These are phyloP conservation scores for Colletotrichum orbiculare DNA, from an alignment of 2,329 filamentous ascomycete species.

Conservation along the genomic window DNA sequence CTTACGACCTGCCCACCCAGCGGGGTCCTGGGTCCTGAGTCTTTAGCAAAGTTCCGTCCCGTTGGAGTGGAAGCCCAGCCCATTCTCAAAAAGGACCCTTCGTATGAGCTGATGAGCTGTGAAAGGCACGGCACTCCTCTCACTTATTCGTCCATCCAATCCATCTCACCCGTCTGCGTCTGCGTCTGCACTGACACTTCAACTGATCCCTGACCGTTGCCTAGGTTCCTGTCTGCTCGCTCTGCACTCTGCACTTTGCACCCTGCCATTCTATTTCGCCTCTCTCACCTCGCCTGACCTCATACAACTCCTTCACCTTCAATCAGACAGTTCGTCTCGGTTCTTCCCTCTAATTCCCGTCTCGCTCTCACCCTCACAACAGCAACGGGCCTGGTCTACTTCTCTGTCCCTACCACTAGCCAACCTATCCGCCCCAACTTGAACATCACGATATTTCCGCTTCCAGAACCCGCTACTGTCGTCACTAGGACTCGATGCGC, in stretches of 20 bases:
- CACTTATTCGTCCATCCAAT: too few relatives aligned
- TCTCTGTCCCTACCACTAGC: neutral
- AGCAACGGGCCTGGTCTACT: neutral
- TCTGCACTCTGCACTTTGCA: neutral
- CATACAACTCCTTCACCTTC: slow-evolving; percentile 5
- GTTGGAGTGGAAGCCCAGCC: too few relatives aligned
- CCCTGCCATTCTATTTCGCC: neutral
- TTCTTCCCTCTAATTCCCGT: slow-evolving; percentile 14
- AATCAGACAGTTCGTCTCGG: slow-evolving; percentile 3
- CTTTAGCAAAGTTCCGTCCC: too few relatives aligned
- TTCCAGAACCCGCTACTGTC: neutral
- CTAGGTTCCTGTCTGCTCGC: neutral
- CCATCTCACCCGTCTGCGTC: too few relatives aligned
- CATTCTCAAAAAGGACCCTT: too few relatives aligned
- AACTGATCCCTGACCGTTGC: neutral
- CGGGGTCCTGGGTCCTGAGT: too few relatives aligned
- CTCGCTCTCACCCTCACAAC: neutral
- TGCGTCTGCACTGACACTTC: neutral
- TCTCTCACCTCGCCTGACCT: slow-evolving; percentile 1
- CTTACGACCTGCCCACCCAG: too few relatives aligned
- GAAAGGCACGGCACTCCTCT: too few relatives aligned
- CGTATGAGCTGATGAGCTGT: too few relatives aligned
- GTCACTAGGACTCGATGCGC: slow-evolving; percentile 25
- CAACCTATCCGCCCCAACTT: too few relatives aligned
- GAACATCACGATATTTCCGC: neutral